Base-by-base conservation (phyloP, 495 filamentous ascomycete genomes). In the Aspergillus avenaceus region DNA sequence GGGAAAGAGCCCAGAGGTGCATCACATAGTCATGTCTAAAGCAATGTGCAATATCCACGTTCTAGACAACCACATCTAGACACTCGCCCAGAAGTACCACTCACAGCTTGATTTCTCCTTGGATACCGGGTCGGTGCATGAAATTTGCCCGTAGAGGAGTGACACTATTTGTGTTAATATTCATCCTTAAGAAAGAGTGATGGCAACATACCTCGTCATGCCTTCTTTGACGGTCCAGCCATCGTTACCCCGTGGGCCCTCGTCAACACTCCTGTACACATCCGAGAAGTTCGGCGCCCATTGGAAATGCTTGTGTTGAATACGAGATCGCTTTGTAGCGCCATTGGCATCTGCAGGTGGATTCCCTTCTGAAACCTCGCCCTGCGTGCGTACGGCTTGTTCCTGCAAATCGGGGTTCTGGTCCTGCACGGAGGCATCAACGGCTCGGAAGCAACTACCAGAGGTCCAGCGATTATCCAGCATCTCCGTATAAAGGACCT, bases 61-160 rank as follows among this genome's bases (percentile, higher is more conserved):
- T 61, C 47, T 61, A 60, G 36, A 23, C 42, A 28, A 28, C 41
- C 32, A 45, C 38, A 47, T 55, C 44, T 51, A 58, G n/a, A 46
- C 54, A 25, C 57, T 55, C 53, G 54, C 66, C 60, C 56, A 54
- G 52, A 71, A 64, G 54, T 55, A 67, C 68, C 63, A 93, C 88
- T 93, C 84, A 95, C 87, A 96, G 74, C 75, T 90, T 87, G 55
- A 97, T 79, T 76, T 97, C 91, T 55, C 81, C 78, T 73, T 82
- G 60, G 69, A 82, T 70, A 34, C 72, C 72, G 43, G 81, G 73
- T n/a, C 80, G 79, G 69, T 90, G 88, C 84, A 86, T 90, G 64
- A 95, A 98, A 64, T 95, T 95, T 16, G 91, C 91, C 64, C 86
- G 87, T 46, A 98, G 72, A 21, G 92, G 89, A 16, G 93, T 96